Base-by-base conservation (phyloP, 805 yeast species). In the Ogataea philodendri region DNA sequence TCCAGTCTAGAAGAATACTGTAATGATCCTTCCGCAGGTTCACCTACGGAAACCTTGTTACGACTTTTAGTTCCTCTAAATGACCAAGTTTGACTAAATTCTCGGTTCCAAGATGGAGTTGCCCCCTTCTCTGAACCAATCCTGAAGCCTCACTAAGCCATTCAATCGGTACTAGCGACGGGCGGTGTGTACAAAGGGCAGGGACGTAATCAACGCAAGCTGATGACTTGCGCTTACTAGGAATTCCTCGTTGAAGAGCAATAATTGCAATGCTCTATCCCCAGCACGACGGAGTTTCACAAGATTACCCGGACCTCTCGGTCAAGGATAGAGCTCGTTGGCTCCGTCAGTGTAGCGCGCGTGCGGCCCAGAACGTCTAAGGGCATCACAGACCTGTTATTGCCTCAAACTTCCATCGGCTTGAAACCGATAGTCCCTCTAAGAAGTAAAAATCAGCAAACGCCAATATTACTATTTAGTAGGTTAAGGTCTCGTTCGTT, bases 391-490 rank as follows among this genome's bases (percentile, higher is more conserved):
- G 38, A 34, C 38, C 38, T 34, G 38, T 34, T 34, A 34, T 34
- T 34, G 38, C 38, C 38, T 34, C 38, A 34, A 34, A 34, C 32
- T 34, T 34, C 37, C 38, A 34, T 34, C 38, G 38, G 38, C 38
- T 34, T 27, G 32, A 34, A 27, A 34, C 38, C 38, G 32, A 27
- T 27, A 34, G 38, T 34, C 38, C 32, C 38, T 34, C 32, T 34
- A 26, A 34, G 32, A 34, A 34, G 38, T 34, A 26, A 34, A 26
- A 34, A 34, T 34, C 38, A 26, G 32, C 32, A 26, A 27, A 34
- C 29, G 38, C 38, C 26, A 34, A 26, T 26, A 34, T 15, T 34
- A 34, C 38, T 34, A 34, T 27, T 34, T 34, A 34, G 38, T 34
- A 34, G 31, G 38, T 34, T 32, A 34, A 26, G 38, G 32, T 34